Conservation (phyloP, 108 stramenopile species). For the Hondaea fermentalgiana region DNA sequence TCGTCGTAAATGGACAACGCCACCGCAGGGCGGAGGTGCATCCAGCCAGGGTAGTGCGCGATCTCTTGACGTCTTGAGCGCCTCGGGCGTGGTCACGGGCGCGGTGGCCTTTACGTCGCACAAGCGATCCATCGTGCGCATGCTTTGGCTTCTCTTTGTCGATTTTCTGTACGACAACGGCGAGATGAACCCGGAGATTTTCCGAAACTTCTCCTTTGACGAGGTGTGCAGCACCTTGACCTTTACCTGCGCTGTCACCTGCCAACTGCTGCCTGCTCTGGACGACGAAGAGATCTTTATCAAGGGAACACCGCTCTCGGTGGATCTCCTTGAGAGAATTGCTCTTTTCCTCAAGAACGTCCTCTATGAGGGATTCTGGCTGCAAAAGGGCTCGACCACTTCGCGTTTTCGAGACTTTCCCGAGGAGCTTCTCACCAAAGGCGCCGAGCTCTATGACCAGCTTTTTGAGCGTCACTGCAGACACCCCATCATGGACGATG, state of each 20-base stretch:
- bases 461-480: neutral
- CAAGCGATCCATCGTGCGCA: neutral
- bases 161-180: neutral
- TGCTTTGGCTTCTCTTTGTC: neutral
- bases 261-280: neutral
- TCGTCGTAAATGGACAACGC: neutral
- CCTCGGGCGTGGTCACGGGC: neutral
- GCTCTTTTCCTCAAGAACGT: neutral
- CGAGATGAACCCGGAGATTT: neutral
- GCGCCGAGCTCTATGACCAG: neutral
- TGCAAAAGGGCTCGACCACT: neutral
- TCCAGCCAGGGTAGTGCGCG: neutral
- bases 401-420: neutral
- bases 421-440: neutral
- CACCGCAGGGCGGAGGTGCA: neutral
- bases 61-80: neutral
- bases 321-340: neutral
- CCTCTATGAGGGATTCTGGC: neutral
- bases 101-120: neutral
- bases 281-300: constrained; percentile 4
- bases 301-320: neutral
- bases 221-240: neutral
- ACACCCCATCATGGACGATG: neutral
- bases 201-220: neutral
- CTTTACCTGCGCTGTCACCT: neutral